Evolutionary conservation across 2,329 filamentous ascomycete species (phyloP).

Genomic region (Zelopaecilomyces penicillatus): DNA sequence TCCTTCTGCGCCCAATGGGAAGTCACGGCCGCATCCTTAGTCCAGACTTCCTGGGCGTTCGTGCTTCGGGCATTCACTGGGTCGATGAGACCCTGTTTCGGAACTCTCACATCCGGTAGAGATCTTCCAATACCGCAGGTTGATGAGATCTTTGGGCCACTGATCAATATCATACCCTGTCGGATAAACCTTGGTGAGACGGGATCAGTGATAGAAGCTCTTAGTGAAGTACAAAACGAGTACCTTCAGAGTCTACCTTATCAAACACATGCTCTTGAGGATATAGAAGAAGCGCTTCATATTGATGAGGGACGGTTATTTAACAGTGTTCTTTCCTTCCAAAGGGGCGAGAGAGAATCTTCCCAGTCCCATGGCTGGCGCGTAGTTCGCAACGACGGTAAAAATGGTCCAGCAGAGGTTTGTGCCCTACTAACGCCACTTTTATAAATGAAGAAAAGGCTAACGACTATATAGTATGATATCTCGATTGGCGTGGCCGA

Average conservation of each 20-base stretch:
- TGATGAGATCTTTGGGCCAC: slow-evolving; percentile 13
- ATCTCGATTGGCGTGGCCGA: no score
- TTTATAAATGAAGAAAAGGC: no score
- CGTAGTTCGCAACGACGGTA: background rate
- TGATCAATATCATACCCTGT: slow-evolving; percentile 45
- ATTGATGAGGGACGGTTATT: background rate
- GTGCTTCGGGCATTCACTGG: slow-evolving; percentile 39
- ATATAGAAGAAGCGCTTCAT: background rate
- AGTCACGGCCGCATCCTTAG: slow-evolving; percentile 40
- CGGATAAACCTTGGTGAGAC: slow-evolving; percentile 28
- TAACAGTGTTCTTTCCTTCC: slow-evolving; percentile 3
- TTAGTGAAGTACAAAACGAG: slow-evolving; percentile 32
- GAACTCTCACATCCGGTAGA: slow-evolving; percentile 20
- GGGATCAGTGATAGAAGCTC: background rate
- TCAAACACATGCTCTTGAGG: slow-evolving; percentile 41
- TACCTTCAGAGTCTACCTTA: slow-evolving; percentile 37
- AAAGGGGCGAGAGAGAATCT: background rate
- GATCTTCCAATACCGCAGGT: slow-evolving; percentile 12
- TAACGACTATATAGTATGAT: no score
- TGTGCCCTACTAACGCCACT: no score
- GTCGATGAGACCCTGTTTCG: slow-evolving; percentile 41
- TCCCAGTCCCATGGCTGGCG: background rate
- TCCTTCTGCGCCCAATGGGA: slow-evolving; percentile 13
- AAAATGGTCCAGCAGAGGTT: background rate
- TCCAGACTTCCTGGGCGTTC: slow-evolving; percentile 45